Conservation (phyloP, 2,329 filamentous ascomycete genomes). For the Nemania sp. region DNA sequence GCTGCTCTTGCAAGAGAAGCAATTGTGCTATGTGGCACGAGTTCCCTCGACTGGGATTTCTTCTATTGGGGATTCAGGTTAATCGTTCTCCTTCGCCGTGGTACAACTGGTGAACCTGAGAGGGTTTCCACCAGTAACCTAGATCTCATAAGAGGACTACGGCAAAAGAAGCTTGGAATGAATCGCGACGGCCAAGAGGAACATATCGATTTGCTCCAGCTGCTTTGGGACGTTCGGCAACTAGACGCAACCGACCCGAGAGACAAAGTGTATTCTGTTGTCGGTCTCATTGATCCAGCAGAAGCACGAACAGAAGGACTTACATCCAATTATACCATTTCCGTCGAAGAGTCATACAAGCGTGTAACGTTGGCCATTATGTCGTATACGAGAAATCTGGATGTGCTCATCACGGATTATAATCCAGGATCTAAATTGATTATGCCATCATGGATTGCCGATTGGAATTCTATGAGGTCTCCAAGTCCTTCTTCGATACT, state of each 20-base stretch:
- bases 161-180: not conserved
- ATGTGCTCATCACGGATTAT: conserved; percentile 4
- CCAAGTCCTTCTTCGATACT: not conserved
- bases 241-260: conserved; percentile 5
- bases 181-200: not conserved
- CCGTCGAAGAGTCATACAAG: conserved; percentile 10
- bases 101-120: not conserved
- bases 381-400: conserved; percentile 1
- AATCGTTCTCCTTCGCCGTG: not conserved
- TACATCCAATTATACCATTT: conserved; percentile 1
- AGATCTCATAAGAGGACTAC: too few species aligned
- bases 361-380: conserved; percentile 6
- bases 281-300: conserved; percentile 1
- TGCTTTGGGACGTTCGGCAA: not conserved
- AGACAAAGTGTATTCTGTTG: conserved; percentile 12
- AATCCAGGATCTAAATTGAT: not conserved
- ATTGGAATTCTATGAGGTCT: not conserved
- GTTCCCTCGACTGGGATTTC: not conserved
- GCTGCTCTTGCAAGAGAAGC: not conserved
- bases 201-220: not conserved
- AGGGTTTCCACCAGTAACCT: too few species aligned
- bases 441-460: conserved; percentile 10
- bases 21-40: not conserved
- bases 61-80: not conserved
- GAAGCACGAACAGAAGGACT: not conserved